These are phyloP conservation scores for Ophiocordyceps camponoti-saundersi DNA, from an alignment of 2,329 filamentous ascomycete species.

Conservation along the genomic window DNA sequence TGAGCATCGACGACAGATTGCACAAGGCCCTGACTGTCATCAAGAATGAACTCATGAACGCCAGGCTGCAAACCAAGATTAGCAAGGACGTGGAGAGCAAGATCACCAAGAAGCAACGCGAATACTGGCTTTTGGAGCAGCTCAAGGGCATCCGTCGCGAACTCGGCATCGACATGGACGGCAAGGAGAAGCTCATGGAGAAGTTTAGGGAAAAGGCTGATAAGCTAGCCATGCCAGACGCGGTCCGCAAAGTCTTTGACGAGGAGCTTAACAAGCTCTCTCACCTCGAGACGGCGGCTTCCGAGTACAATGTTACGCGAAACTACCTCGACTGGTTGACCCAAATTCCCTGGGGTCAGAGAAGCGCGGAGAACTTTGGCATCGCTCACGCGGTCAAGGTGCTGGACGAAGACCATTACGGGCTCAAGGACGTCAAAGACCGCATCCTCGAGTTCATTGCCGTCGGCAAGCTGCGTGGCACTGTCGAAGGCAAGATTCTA, in stretches of 20 bases:
- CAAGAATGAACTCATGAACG: conserved; percentile 98
- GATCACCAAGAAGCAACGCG: conserved; percentile 90
- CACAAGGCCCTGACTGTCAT: conserved; percentile 82
- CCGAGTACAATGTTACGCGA: conserved; percentile 94
- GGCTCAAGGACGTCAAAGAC: conserved; percentile 94
- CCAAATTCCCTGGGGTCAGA: conserved; percentile 91
- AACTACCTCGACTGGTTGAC: conserved; percentile 99
- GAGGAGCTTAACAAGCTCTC: conserved; percentile 96
- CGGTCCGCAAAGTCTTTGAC: conserved; percentile 93
- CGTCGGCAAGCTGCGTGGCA: conserved; percentile 89
- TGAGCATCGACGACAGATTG: conserved; percentile 84
- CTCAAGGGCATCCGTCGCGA: conserved; percentile 98
- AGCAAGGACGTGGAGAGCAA: conserved; percentile 95
- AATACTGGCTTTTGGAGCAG: conserved; percentile 98
- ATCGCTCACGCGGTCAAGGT: conserved; percentile 84
- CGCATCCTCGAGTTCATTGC: conserved; percentile 97
- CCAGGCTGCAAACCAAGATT: conserved; percentile 91
- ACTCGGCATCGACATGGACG: conserved; percentile 89
- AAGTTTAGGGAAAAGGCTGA: conserved; percentile 91
- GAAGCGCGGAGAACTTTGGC: conserved; percentile 90
- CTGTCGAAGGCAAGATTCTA: conserved; percentile 94
- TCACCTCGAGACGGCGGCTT: conserved; percentile 86
- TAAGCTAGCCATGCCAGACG: conserved; percentile 92
- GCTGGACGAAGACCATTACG: conserved; percentile 91
- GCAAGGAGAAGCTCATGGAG: conserved; percentile 94